Percentiles rank a stretch among this genome's conserved stretches.
Evolutionary conservation across 2,329 filamentous ascomycete species (phyloP).

Genomic region (Graphiopsis chlorocephala): DNA sequence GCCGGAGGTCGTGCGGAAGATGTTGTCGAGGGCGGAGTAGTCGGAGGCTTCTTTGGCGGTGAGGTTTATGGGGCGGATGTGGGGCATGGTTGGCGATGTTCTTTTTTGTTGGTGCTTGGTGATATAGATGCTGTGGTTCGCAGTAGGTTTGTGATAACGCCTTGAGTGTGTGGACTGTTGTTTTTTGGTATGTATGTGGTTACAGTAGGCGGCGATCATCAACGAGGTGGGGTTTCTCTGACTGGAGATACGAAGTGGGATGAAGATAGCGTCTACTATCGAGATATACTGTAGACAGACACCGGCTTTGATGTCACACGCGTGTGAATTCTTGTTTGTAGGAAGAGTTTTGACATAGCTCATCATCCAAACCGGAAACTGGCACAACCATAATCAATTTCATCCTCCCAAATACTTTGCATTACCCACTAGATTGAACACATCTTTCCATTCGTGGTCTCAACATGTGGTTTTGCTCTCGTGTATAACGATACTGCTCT

Average conservation of each 20-base stretch:
- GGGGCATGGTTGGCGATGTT: not conserved
- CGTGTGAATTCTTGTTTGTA: too few species aligned
- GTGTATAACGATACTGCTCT: too few species aligned
- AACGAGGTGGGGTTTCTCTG: not conserved
- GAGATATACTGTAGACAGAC: too few species aligned
- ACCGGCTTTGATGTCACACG: too few species aligned
- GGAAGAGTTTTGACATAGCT: too few species aligned
- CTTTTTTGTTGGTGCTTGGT: not conserved
- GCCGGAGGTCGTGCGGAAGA: conserved; percentile 9
- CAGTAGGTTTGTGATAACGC: not conserved
- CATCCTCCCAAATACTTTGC: too few species aligned
- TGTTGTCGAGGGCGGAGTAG: conserved; percentile 11
- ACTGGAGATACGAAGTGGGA: not conserved
- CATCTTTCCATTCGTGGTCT: too few species aligned
- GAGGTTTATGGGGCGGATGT: conserved; percentile 6
- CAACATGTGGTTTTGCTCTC: too few species aligned
- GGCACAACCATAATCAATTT: too few species aligned
- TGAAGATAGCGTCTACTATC: not conserved
- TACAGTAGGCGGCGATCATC: not conserved
- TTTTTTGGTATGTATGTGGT: not conserved
- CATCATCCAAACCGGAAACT: too few species aligned
- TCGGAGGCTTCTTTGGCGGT: not conserved
- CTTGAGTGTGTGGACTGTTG: too few species aligned
- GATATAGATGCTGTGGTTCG: not conserved
- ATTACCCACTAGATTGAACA: too few species aligned